phyloP scores from a whole-genome alignment of 495 filamentous ascomycete genomes.

The Aspergillus indologenus region DNA sequence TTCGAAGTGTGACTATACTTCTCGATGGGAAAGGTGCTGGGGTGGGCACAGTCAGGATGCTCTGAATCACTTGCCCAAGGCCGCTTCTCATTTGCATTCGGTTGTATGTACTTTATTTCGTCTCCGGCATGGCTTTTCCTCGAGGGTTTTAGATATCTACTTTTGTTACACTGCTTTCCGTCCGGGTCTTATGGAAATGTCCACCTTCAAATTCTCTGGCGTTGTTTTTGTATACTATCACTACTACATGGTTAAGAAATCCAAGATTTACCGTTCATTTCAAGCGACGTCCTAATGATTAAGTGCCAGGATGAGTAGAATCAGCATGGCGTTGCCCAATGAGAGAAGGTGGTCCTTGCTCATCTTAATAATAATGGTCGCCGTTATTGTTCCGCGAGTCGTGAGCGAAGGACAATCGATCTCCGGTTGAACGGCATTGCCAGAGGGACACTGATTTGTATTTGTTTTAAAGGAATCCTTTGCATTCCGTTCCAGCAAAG shows the following conservation, averaged over 20 bases:
- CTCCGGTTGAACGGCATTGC: background rate
- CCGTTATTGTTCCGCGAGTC: background rate
- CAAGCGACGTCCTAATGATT: no score
- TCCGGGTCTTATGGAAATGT: conserved; percentile 7
- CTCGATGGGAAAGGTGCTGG: background rate
- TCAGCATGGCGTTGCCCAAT: background rate
- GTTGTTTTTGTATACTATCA: conserved; percentile 25
- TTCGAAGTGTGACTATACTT: background rate
- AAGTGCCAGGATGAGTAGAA: background rate
- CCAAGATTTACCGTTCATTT: background rate
- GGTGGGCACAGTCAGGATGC: background rate
- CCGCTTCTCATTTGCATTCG: conserved; percentile 9
- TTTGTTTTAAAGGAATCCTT: no score
- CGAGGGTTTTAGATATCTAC: background rate
- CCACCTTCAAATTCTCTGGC: conserved; percentile 14
- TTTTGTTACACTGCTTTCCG: conserved; percentile 1
- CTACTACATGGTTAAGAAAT: conserved; percentile 8
- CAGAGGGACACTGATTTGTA: background rate
- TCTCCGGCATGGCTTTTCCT: conserved; percentile 3
- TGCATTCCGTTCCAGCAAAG: no score
- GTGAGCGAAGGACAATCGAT: background rate
- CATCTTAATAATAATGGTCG: background rate
- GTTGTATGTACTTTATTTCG: conserved; percentile 25
- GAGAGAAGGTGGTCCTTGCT: background rate
- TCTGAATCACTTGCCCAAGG: background rate